These are phyloP conservation scores for Lentinus tigrinus DNA, from an alignment of 768 basidiomycete genomes.

Conservation along the genomic window DNA sequence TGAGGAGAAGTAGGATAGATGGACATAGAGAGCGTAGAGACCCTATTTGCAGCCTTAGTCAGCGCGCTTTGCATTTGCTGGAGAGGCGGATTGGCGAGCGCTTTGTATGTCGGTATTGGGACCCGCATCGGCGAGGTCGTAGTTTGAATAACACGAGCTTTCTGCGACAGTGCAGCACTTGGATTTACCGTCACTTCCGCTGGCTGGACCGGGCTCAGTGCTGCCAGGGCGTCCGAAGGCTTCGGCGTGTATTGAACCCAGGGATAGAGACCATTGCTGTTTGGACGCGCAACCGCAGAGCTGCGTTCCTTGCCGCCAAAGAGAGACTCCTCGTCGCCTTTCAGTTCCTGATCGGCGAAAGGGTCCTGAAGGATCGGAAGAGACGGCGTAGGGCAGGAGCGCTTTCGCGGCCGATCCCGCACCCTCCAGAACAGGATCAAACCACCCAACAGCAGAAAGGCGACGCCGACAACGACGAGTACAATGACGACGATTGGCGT, in stretches of 20 bases:
- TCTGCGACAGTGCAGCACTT: too few species aligned
- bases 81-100: constrained; percentile 12
- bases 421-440: constrained; percentile 48
- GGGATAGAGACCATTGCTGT: constrained; percentile 47
- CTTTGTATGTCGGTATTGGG: background rate
- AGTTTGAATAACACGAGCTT: background rate
- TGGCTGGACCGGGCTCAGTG: too few species aligned
- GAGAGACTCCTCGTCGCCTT: constrained; percentile 56
- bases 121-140: background rate
- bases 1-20: constrained; percentile 47
- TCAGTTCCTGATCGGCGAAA: constrained; percentile 45
- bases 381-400: constrained; percentile 65
- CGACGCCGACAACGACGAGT: constrained; percentile 51
- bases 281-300: constrained; percentile 35
- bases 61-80: constrained; percentile 43
- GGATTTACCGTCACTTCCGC: too few species aligned
- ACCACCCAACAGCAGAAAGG: constrained; percentile 46
- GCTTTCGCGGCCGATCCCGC: constrained; percentile 49
- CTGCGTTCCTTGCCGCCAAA: constrained; percentile 76
- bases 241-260: constrained; percentile 36
- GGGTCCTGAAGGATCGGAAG: constrained; percentile 68
- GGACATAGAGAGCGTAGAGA: constrained; percentile 44
- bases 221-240: constrained; percentile 23
- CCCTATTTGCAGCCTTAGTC: constrained; percentile 39
- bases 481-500: constrained; percentile 50